A percentile compares a stretch with the other conserved stretches of the same genome.
These are phyloP conservation scores for Daldinia eschscholtzii DNA, from an alignment of 2,329 filamentous ascomycete species.

Conservation along the genomic window DNA sequence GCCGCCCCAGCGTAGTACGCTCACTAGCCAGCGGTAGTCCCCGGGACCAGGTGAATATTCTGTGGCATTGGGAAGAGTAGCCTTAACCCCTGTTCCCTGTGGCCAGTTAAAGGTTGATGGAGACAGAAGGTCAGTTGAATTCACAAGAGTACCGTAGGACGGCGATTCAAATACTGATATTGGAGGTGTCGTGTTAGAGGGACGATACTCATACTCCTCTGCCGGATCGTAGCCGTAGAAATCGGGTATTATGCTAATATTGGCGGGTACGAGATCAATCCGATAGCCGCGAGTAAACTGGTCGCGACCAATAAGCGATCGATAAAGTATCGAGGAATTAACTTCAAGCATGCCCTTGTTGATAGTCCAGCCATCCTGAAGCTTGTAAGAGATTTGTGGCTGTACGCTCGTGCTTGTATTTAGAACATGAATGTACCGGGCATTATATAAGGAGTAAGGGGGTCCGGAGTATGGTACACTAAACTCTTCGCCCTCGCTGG, in stretches of 20 bases:
- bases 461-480: constrained; percentile 47
- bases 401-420: constrained; percentile 16
- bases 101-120: constrained; percentile 36
- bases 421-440: constrained; percentile 30
- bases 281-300: constrained; percentile 37
- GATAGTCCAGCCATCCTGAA: constrained; percentile 17
- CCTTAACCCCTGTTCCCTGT: constrained; percentile 31
- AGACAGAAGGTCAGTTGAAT: constrained; percentile 27
- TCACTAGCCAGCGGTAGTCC: constrained; percentile 39
- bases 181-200: constrained; percentile 13
- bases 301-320: constrained; percentile 33
- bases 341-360: constrained; percentile 25
- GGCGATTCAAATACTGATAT: constrained; percentile 19
- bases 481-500: constrained; percentile 35
- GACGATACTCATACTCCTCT: constrained; percentile 30
- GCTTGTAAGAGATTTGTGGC: constrained; percentile 34
- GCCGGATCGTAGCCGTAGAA: constrained; percentile 41
- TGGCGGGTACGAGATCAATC: constrained; percentile 42
- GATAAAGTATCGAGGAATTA: constrained; percentile 33
- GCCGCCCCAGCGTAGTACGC: constrained; percentile 41
- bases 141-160: constrained; percentile 34
- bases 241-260: constrained; percentile 38
- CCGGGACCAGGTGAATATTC: constrained; percentile 32
- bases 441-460: constrained; percentile 46
- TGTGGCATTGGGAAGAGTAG: constrained; percentile 25